These are phyloP conservation scores for Trametes cingulata DNA, from an alignment of 768 basidiomycete genomes.

Conservation along the genomic window DNA sequence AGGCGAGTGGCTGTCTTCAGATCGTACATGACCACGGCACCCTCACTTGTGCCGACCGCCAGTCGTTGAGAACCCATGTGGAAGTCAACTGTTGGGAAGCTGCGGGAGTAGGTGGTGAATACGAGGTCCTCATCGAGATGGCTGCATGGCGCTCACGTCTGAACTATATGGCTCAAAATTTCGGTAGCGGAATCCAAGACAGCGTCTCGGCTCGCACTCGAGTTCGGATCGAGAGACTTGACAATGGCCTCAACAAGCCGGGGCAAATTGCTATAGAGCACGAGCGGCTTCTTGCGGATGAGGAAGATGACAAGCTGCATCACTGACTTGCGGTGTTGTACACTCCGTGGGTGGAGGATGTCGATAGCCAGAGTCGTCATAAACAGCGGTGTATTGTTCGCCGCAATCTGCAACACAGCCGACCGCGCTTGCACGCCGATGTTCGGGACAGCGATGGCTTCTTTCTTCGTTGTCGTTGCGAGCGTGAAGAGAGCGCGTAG, in stretches of 20 bases:
- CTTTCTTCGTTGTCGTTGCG: conserved; percentile 72
- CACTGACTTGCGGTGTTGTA: conserved; percentile 81
- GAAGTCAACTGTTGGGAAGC: conserved; percentile 94
- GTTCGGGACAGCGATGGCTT: conserved; percentile 66
- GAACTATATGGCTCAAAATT: conserved; percentile 92
- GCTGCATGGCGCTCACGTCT: conserved; percentile 62
- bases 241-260: conserved; percentile 93
- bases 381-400: conserved; percentile 81
- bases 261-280: conserved; percentile 82
- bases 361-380: conserved; percentile 94
- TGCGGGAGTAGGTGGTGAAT: conserved; percentile 31
- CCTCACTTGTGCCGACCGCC: conserved; percentile 92
- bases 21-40: conserved; percentile 94
- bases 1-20: conserved; percentile 93
- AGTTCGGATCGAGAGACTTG: conserved; percentile 93
- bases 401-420: conserved; percentile 84
- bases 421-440: conserved; percentile 75
- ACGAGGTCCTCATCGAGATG: too few species aligned
- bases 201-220: conserved; percentile 71
- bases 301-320: conserved; percentile 93
- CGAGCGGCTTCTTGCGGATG: conserved; percentile 89
- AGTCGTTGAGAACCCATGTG: conserved; percentile 84
- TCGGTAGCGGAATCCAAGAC: conserved; percentile 91
- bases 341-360: conserved; percentile 72
- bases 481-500: conserved; percentile 81